Percentiles rank a stretch among this genome's conserved stretches.
These are phyloP conservation scores for Beta corolliflora DNA, from an alignment of 179 eudicot species.

Conservation along the genomic window DNA sequence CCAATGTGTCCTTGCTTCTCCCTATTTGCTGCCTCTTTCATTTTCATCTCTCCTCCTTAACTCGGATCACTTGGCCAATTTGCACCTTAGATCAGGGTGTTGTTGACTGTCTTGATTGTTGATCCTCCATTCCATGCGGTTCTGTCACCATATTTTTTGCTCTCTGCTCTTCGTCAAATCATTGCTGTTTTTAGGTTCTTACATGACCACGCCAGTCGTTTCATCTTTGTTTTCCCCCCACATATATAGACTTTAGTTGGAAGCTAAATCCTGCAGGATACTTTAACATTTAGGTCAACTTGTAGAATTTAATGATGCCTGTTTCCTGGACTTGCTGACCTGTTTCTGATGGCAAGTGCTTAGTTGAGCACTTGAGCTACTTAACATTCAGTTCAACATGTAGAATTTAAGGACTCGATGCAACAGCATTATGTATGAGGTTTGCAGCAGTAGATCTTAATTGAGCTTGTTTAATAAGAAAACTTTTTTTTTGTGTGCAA, in stretches of 20 bases:
- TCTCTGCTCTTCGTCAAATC: background rate
- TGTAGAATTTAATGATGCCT: background rate
- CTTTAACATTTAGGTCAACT: background rate
- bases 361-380: no score
- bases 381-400: background rate
- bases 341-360: no score
- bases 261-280: background rate
- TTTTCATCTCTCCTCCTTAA: background rate
- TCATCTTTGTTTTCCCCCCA: background rate
- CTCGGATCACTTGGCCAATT: no score
- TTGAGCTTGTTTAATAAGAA: no score
- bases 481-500: no score
- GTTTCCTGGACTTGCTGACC: background rate
- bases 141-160: background rate
- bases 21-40: background rate
- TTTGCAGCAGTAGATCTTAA: background rate
- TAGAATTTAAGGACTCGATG: background rate
- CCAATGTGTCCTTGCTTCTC: background rate
- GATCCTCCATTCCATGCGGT: background rate
- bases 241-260: background rate
- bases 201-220: background rate
- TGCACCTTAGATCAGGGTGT: background rate
- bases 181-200: background rate
- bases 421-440: background rate
- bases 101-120: background rate